A percentile compares a stretch with the other conserved stretches of the same genome.
Conservation (phyloP, 768 basidiomycete species). For the Tubosaeta sp. region DNA sequence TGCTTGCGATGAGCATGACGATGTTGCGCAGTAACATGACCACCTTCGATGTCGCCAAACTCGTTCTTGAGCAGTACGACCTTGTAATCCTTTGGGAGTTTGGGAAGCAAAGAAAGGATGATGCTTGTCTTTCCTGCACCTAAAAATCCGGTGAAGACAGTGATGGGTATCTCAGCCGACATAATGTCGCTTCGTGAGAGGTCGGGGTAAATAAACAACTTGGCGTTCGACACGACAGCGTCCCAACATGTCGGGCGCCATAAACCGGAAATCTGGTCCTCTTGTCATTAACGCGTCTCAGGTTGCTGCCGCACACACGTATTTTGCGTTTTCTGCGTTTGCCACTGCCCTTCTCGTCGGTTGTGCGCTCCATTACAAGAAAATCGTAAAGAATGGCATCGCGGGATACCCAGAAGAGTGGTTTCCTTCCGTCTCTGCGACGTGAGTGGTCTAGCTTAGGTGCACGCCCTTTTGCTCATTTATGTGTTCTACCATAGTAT, state of each 20-base stretch:
- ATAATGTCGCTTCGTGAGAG: conserved; percentile 5
- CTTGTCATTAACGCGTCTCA: conserved; percentile 43
- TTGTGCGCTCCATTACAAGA: conserved; percentile 68
- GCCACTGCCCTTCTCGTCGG: conserved; percentile 58
- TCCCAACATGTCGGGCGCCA: conserved; percentile 13
- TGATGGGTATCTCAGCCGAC: conserved; percentile 62
- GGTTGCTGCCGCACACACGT: conserved; percentile 62
- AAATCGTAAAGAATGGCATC: conserved; percentile 81
- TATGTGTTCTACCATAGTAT: conserved; percentile 46
- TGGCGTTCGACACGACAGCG: not conserved
- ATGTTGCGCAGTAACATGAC: not conserved
- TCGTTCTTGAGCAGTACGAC: conserved; percentile 94
- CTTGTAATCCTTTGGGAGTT: conserved; percentile 81
- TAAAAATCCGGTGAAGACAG: conserved; percentile 93
- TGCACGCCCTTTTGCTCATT: not conserved
- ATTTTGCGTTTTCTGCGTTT: conserved; percentile 65
- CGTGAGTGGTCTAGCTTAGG: conserved; percentile 42
- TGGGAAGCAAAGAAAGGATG: conserved; percentile 79
- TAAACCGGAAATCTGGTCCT: conserved; percentile 6
- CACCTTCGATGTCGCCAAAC: conserved; percentile 91
- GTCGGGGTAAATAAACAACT: not conserved
- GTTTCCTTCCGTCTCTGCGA: conserved; percentile 87
- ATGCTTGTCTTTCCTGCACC: conserved; percentile 78
- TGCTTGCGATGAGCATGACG: conserved; percentile 24
- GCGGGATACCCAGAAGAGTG: conserved; percentile 84